Evolutionary conservation across 2,329 filamentous ascomycete species (phyloP), one percentile per base, ranked within the genome.

Genomic region (Calonectria hawksworthii): DNA sequence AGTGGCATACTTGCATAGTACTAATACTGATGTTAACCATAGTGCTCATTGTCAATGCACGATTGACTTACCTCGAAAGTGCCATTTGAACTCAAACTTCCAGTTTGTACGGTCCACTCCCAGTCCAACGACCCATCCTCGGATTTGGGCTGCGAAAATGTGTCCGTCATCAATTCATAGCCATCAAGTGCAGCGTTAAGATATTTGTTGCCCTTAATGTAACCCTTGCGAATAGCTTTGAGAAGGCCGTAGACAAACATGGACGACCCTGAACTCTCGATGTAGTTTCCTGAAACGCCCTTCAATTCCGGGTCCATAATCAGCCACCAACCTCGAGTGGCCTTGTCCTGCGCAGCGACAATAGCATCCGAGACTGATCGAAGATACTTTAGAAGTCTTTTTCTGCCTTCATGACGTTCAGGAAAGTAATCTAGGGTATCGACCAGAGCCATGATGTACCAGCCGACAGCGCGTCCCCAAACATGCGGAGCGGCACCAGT

Each of bases 241-340:
- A 63, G 36, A 28, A 63, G 34, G 4, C 56, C 56, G 9, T 63
- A 63, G 26, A 63, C 56, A 26, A 63, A 63, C 56, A 63, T 63
- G 34, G 56, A 63, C 14, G 56, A 63, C 5, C 56, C 56, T 4
- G 56, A 63, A 14, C 56, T 63, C 34, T 63, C 56, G 13, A 63
- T 63, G 23, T 63, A 63, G 34, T 63, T 63, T 3, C 56, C 56
- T 4, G 56, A 63, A 28, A 63, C 56, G 16, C 56, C 56, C 23
- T 10, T 26, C 8, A 63, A 18, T 14, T 63, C 56, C 1, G 56
- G 56, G 36, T 63, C 56, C 56, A 63, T 63, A 30, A 63, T 41
- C 34, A 63, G 23, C 56, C 56, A 63, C 56, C 56, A 63, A 11
- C 56, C 56, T 30, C 26, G 41, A 2, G 34, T 41, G 13, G 34